A percentile compares a stretch with the other conserved stretches of the same genome.
Conservation (phyloP, 495 filamentous ascomycete species). For the Penicillium argentinense region DNA sequence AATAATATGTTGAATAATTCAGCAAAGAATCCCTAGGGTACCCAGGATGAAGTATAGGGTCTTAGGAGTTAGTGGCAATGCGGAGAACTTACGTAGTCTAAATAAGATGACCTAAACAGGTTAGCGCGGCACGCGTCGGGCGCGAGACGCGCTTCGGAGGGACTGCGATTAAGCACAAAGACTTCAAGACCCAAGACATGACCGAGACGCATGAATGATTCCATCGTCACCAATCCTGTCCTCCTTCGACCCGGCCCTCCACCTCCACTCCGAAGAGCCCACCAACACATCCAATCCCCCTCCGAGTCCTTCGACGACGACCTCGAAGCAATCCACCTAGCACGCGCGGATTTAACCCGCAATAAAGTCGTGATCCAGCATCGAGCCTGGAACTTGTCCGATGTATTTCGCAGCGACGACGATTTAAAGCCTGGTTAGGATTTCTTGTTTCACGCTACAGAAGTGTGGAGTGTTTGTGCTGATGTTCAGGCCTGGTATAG, state of each 20-base stretch:
- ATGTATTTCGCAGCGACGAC: slow-evolving; percentile 65
- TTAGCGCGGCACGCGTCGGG: slow-evolving; percentile 37
- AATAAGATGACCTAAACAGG: slow-evolving; percentile 17
- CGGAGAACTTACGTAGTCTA: background rate
- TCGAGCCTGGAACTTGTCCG: slow-evolving; percentile 55
- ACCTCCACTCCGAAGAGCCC: slow-evolving; percentile 48
- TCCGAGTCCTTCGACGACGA: slow-evolving; percentile 58
- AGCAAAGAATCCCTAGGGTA: too few relatives aligned
- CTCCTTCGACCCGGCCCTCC: slow-evolving; percentile 54
- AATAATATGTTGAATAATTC: too few relatives aligned
- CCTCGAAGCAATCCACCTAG: slow-evolving; percentile 55
- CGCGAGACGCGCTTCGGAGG: slow-evolving; percentile 32
- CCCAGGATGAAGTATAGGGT: too few relatives aligned
- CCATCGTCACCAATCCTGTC: slow-evolving; percentile 39
- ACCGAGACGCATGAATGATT: slow-evolving; percentile 34
- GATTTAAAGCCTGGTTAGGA: slow-evolving; percentile 48
- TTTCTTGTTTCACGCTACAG: too few relatives aligned
- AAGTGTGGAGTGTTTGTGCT: too few relatives aligned
- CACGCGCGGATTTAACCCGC: slow-evolving; percentile 49
- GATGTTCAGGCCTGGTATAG: too few relatives aligned
- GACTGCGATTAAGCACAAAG: too few relatives aligned
- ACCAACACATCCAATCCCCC: slow-evolving; percentile 24
- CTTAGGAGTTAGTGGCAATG: too few relatives aligned
- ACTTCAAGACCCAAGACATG: slow-evolving; percentile 3
- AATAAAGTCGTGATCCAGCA: slow-evolving; percentile 67